phyloP scores from a whole-genome alignment of 75 land plant genomes.

The Larix kaempferi region DNA sequence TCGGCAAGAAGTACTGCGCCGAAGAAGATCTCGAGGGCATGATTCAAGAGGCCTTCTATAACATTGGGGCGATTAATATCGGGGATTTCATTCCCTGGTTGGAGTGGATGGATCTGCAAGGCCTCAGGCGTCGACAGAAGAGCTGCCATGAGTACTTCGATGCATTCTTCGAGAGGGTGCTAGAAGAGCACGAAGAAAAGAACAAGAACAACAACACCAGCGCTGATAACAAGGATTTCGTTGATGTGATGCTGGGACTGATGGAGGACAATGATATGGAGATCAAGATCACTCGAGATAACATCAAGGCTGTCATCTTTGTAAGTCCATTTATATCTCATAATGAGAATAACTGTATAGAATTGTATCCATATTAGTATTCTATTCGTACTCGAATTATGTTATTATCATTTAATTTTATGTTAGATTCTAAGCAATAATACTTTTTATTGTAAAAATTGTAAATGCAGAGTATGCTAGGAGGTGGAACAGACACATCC shows the following conservation, averaged over 20 bases:
- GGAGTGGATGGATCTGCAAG: neutral
- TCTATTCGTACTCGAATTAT: too few species aligned
- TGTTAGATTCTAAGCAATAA: too few species aligned
- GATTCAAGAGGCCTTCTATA: neutral
- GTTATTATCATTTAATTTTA: too few species aligned
- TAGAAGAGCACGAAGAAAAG: neutral
- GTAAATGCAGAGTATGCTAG: conserved; percentile 3
- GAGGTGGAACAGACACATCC: conserved; percentile 11
- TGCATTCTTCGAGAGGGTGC: conserved; percentile 3
- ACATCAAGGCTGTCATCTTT: neutral
- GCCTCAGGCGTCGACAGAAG: neutral
- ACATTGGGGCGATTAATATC: neutral
- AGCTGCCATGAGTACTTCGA: neutral
- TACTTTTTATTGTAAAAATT: too few species aligned
- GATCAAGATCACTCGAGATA: neutral
- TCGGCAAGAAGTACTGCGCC: too few species aligned
- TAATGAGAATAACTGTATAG: too few species aligned
- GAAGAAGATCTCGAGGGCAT: too few species aligned
- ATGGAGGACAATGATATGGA: neutral
- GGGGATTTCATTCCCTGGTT: conserved; percentile 10
- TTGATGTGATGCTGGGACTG: conserved; percentile 11
- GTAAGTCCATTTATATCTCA: too few species aligned
- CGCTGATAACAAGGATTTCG: neutral
- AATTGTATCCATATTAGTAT: too few species aligned
- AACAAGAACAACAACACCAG: neutral